Base-by-base conservation (phyloP, 2,329 filamentous ascomycete species). In the Xylaria multiplex region DNA sequence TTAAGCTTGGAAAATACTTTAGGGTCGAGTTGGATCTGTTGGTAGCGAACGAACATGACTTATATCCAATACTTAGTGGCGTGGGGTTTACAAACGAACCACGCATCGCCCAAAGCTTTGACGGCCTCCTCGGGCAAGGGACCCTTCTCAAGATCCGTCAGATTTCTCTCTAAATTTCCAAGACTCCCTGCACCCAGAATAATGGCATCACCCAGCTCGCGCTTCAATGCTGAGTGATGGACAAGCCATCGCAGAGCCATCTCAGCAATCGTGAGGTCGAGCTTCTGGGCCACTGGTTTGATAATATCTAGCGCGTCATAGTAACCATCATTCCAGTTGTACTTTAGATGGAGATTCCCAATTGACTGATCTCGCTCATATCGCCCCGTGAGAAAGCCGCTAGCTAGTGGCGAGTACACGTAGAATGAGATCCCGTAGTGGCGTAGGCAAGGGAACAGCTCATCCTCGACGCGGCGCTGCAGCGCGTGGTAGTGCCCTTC, bases 401-500 rank as follows among this genome's bases (percentile, higher is more conserved):
- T 58, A 4, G 55, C 66, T n/a, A 68, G 66, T 5, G 66, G 66
- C 37, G 77, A 80, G 65, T 79, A 85, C 0, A 79, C 81, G 66
- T 80, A 81, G 61, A 84, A 84, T 0, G 78, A 72, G 1, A 85
- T 82, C 6, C 74, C 75, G 40, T 81, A 70, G 58, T 79, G 76
- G 4, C 82, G 77, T 11, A 84, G 70, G 0, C 80, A 61, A 0
- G 82, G 80, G 27, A 84, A 78, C 4, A 85, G 72, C 22, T 79
- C 76, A 27, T 76, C 75, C 62, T 85, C 84, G 9, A 74, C 76
- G 3, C 76, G 72, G 50, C 84, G 77, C 3, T 77, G 77, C 8
- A 85, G 71, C 9, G 79, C 74, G 62, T 84, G 83, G 71, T 85
- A 85, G 11, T 80, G 76, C 1, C 83, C 82, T 69, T 86, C 80